These are phyloP conservation scores for Selenicereus undatus DNA, from an alignment of 148 eudicot species.

Conservation along the genomic window DNA sequence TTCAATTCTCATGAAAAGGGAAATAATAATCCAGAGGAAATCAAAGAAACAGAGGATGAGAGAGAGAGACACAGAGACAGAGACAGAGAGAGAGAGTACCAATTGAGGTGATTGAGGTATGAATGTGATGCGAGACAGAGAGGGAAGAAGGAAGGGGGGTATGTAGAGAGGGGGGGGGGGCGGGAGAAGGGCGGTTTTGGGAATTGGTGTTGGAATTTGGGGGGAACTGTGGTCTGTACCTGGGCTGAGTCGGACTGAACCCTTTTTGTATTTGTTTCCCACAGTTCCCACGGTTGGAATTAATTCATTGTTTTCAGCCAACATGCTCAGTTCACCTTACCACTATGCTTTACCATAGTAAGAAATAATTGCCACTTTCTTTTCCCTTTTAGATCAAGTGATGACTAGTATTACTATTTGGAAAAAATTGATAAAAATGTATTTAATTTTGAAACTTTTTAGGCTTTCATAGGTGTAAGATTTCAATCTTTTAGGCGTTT, in stretches of 20 bases:
- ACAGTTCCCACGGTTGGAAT: neutral
- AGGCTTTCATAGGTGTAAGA: too few species aligned
- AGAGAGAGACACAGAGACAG: neutral
- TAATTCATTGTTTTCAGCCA: neutral
- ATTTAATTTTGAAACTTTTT: too few species aligned
- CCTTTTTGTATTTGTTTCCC: neutral
- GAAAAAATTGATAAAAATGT: too few species aligned
- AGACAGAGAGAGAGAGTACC: neutral
- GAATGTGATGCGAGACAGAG: neutral
- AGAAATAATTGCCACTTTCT: too few species aligned
- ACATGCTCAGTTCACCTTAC: neutral
- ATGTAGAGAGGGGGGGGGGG: neutral
- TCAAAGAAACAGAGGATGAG: neutral
- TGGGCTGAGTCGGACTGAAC: neutral
- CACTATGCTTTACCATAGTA: too few species aligned
- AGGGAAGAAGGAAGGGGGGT: neutral
- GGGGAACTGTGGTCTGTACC: slow-evolving; percentile 6
- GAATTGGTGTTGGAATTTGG: slow-evolving; percentile 4
- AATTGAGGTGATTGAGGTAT: slow-evolving; percentile 7
- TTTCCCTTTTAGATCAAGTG: too few species aligned
- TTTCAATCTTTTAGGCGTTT: too few species aligned
- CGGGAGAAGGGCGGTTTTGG: neutral
- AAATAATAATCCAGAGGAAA: neutral
- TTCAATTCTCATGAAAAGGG: neutral
- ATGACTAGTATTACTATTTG: too few species aligned